These are phyloP conservation scores for Millerozyma acaciae DNA, from an alignment of 805 yeast species.

Conservation along the genomic window DNA sequence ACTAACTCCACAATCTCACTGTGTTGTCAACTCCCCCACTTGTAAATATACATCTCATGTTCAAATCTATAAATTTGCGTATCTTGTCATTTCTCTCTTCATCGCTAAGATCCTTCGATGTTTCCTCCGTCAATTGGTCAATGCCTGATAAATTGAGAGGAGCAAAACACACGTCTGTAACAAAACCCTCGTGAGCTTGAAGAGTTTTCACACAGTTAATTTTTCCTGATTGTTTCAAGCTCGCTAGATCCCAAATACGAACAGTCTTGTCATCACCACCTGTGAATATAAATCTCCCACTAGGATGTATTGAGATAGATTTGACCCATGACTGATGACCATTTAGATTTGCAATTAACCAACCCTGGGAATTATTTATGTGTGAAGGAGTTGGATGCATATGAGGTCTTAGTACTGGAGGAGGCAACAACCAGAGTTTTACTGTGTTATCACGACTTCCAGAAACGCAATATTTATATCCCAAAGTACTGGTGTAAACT, in stretches of 20 bases:
- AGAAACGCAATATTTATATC: conserved; percentile 69
- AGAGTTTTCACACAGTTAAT: conserved; percentile 48
- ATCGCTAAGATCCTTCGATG: conserved; percentile 16
- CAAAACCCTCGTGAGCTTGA: conserved; percentile 69
- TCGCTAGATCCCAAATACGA: conserved; percentile 68
- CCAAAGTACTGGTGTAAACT: conserved; percentile 33
- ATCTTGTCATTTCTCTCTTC: conserved; percentile 22
- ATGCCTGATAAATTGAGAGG: no score
- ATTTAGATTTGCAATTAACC: conserved; percentile 48
- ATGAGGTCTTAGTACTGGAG: conserved; percentile 55
- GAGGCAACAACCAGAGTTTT: conserved; percentile 73
- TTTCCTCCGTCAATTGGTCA: conserved; percentile 5
- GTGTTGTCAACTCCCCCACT: conserved; percentile 62
- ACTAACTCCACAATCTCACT: conserved; percentile 51
- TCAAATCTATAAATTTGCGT: conserved; percentile 32
- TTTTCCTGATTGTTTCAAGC: conserved; percentile 34
- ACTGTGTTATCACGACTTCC: conserved; percentile 77
- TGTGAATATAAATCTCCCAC: conserved; percentile 63
- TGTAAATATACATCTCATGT: conserved; percentile 59
- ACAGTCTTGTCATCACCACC: conserved; percentile 78
- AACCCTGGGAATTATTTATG: conserved; percentile 55
- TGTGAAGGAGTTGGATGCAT: conserved; percentile 52
- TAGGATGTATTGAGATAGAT: conserved; percentile 66
- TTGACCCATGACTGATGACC: conserved; percentile 92
- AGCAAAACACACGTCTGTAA: conserved; percentile 60